Evolutionary conservation across 306 rosid genomes (phyloP), one percentile per base, ranked within the genome.

Genomic region (Prunus salicina): DNA sequence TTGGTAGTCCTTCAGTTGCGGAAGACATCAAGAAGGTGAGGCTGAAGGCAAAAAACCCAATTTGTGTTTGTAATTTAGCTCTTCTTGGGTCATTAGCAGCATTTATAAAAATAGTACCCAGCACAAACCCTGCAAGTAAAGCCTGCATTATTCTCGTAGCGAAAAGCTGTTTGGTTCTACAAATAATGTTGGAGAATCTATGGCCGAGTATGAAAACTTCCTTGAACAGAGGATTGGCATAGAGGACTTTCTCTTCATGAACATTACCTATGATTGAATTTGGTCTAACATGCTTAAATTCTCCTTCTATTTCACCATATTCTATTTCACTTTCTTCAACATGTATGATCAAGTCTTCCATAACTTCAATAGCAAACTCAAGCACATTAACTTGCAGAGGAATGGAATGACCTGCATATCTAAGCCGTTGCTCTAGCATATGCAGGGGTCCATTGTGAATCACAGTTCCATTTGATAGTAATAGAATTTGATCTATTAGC

Each of bases 21-120:
- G 43, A 38, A 38, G 43, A 38, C 43, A 38, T 6, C 43, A 38
- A 38, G 43, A 38, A 38, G 9, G 43, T 38, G 43, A 38, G 43
- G 43, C 9, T 38, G 43, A 38, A 38, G 43, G 43, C 43, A 38
- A 93, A 89, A 93, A 93, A 93, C 67, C 97, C 96, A 6, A 82
- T 80, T 74, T 85, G 80, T 7, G 90, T 82, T 73, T 86, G 91
- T 71, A 91, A 67, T 45, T 74, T 67, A 20, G 76, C 66, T 78
- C 82, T 61, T 43, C 38, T 76, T 25, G 84, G 72, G 66, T 78
- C 72, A 67, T 76, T 58, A 12, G 78, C 24, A 81, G 75, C 84
- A 46, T 84, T 86, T n/a, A 83, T 82, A 64, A 93, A 93, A 76
- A 93, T 85, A 24, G 89, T 85, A 24, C 93, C 97, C 8, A 88